phyloP scores from a whole-genome alignment of 164 flowering plant genomes.

The Dillenia suffruticosa region DNA sequence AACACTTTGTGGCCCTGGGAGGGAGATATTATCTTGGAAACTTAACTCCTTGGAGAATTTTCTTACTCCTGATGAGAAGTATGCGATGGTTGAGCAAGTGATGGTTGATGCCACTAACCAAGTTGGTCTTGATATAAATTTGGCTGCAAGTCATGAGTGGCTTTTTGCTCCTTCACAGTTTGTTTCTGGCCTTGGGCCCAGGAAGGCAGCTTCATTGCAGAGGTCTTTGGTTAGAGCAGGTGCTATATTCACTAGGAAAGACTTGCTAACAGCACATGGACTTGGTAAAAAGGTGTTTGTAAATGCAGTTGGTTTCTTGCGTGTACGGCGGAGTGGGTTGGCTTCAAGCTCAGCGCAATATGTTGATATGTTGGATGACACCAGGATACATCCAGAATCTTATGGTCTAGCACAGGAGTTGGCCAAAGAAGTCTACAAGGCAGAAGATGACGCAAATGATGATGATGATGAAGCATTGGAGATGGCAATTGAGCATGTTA shows the following conservation, averaged over 20 bases:
- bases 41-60: slow-evolving; percentile 60
- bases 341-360: slow-evolving; percentile 72
- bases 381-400: slow-evolving; percentile 95
- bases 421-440: slow-evolving; percentile 73
- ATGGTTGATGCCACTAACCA: slow-evolving; percentile 96
- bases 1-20: slow-evolving; percentile 91
- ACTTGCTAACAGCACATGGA: slow-evolving; percentile 54
- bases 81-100: slow-evolving; percentile 80
- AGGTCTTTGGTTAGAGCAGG: slow-evolving; percentile 78
- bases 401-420: slow-evolving; percentile 80
- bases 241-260: slow-evolving; percentile 68
- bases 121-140: slow-evolving; percentile 87
- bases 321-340: slow-evolving; percentile 82
- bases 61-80: slow-evolving; percentile 91
- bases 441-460: slow-evolving; percentile 58
- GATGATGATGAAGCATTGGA: slow-evolving; percentile 71
- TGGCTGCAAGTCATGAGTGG: slow-evolving; percentile 95
- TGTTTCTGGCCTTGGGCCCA: slow-evolving; percentile 91
- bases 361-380: slow-evolving; percentile 90
- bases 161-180: slow-evolving; percentile 87
- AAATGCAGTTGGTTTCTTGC: slow-evolving; percentile 89
- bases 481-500: slow-evolving; percentile 89
- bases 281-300: slow-evolving; percentile 83
- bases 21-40: slow-evolving; percentile 92
- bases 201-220: slow-evolving; percentile 88